Evolutionary conservation across 2,329 filamentous ascomycete genomes (phyloP).

Genomic region (Diaporthe batatas): DNA sequence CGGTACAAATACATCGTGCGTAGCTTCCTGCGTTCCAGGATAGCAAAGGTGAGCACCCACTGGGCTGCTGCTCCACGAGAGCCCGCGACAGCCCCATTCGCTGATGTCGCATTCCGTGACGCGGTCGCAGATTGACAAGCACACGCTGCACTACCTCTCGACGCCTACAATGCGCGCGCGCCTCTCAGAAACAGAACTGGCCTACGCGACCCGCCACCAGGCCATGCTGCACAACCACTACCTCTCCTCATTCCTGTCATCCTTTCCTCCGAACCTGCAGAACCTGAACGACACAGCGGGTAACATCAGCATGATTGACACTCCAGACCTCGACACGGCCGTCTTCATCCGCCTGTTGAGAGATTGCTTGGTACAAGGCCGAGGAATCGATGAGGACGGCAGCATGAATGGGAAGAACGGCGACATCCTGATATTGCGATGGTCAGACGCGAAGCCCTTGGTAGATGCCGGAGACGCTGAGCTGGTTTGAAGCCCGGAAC

Average conservation of each 20-base stretch:
- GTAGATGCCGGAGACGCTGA: slow-evolving; percentile 69
- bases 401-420: slow-evolving; percentile 70
- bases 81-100: not conserved
- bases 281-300: slow-evolving; percentile 91
- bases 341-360: slow-evolving; percentile 85
- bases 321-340: slow-evolving; percentile 83
- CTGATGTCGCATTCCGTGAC: slow-evolving; percentile 1
- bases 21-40: slow-evolving; percentile 84
- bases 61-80: slow-evolving; percentile 44
- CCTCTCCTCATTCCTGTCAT: slow-evolving; percentile 82
- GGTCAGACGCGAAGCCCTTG: slow-evolving; percentile 78
- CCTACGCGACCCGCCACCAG: slow-evolving; percentile 89
- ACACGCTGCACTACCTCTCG: slow-evolving; percentile 80
- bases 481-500: slow-evolving; percentile 62
- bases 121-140: slow-evolving; percentile 75
- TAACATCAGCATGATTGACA: slow-evolving; percentile 92
- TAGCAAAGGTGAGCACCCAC: slow-evolving; percentile 78
- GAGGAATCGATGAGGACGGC: slow-evolving; percentile 75
- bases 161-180: slow-evolving; percentile 66
- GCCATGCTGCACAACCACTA: slow-evolving; percentile 88
- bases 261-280: slow-evolving; percentile 84
- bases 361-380: slow-evolving; percentile 69
- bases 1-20: slow-evolving; percentile 92
- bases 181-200: slow-evolving; percentile 82
- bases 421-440: slow-evolving; percentile 77